Base-by-base conservation (phyloP, 1,284 basidiomycete genomes). In the Cronartium quercuum region DNA sequence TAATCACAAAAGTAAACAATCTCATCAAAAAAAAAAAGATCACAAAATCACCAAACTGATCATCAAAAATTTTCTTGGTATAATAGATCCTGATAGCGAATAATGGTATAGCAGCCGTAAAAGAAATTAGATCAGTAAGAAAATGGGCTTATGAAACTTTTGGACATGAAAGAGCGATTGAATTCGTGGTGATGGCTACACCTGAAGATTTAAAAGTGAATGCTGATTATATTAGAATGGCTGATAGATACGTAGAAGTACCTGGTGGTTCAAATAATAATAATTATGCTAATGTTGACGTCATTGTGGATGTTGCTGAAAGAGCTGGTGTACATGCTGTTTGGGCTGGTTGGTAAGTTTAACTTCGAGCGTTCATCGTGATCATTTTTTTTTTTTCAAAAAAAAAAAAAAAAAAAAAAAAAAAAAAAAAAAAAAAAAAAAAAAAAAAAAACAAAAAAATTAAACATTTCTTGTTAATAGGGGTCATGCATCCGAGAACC, bases 111-210 rank as follows among this genome's bases (percentile, higher is more conserved):
- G 96, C 94, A 66, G 96, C 95, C 76, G 96, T 98, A 68, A 99
- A 99, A 84, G 95, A 98, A 84, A 98, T 98, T 81, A 89, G 96
- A 73, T 98, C 96, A 65, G 91, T 99, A 80, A 88, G 96, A 78
- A 95, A 98, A 88, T 99, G 96, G 96, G 94, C 92, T 79, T 99
- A 98, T 85, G 96, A 98, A 84, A 96, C 94, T 0, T 98, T 99
- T 83, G 96, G 96, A 76, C 89, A 89, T 71, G 96, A 98, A 82
- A 90, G 92, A 78, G 91, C 91, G 74, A 88, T 99, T 84, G 94
- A 98, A 83, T 98, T 99, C 85, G 95, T 93, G 61, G 96, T 98
- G 77, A 98, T 99, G 96, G 94, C 96, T 66, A 99, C 96, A 3
- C 96, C 96, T 38, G 96, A 99, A 82, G 96, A 99, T 85, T 85